phyloP scores from a whole-genome alignment of 2,329 filamentous ascomycete genomes.

The Arthrobotrys conoides region DNA sequence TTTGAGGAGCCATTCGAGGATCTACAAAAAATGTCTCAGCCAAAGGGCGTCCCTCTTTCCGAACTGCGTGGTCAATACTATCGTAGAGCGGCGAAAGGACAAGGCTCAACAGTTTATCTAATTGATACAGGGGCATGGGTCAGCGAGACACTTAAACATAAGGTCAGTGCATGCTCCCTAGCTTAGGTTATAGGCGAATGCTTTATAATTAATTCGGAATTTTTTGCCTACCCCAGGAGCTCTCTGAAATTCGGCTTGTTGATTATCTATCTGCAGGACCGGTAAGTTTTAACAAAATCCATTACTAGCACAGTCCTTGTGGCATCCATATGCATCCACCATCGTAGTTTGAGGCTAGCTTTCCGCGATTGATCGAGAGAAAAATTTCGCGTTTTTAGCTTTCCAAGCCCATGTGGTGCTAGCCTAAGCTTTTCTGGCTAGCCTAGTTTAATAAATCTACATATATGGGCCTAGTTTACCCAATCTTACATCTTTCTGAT shows the following conservation, averaged over 20 bases:
- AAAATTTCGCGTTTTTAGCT: no score
- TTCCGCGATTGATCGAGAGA: no score
- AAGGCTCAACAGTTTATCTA: conserved; percentile 14
- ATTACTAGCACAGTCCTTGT: no score
- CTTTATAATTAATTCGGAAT: neutral
- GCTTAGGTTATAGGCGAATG: neutral
- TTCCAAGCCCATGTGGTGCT: no score
- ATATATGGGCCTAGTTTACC: no score
- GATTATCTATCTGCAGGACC: conserved; percentile 24
- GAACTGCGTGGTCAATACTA: conserved; percentile 22
- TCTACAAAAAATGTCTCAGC: conserved; percentile 27
- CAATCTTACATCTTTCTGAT: neutral
- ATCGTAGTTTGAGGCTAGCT: no score
- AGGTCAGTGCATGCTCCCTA: neutral
- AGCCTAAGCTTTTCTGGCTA: no score
- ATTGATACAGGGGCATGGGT: conserved; percentile 19
- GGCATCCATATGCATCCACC: no score
- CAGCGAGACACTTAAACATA: neutral
- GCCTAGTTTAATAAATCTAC: no score
- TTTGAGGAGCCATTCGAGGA: conserved; percentile 32
- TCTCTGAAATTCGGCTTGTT: neutral
- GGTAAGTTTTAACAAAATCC: conserved; percentile 3
- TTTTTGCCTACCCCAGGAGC: neutral
- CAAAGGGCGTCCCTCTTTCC: neutral
- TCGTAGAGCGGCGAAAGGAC: neutral